Evolutionary conservation across 2,329 filamentous ascomycete species (phyloP), one percentile per base, ranked within the genome.

Genomic region (Fusarium chlamydosporum): DNA sequence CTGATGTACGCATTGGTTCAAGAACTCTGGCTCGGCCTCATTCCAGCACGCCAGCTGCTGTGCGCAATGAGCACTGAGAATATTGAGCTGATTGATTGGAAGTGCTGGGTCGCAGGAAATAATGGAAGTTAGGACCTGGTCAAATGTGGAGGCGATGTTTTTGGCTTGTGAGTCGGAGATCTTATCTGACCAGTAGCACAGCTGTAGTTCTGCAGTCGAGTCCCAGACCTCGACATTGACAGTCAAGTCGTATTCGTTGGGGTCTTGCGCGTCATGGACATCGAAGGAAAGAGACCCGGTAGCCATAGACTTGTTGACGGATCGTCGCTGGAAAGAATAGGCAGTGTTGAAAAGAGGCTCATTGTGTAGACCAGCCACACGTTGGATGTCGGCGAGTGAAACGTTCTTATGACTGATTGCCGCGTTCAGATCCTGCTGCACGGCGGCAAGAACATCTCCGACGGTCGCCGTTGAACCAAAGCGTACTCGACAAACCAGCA

Each of bases 1-100:
- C 26, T 82, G 77, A 45, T 84, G 82, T 64, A 83, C 80, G 42
- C 79, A 81, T 0, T 46, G 3, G 4, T 72, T 20, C 9, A 72
- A 20, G 4, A 46, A 18, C 13, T 55, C 34, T 1, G 68, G 70
- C 18, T 70, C 60, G 0, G 7, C 4, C 2, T 43, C 15, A 23
- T 75, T 45, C 85, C 82, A 27, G 1, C 45, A 45, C 10, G 33
- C 20, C 16, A 75, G 34, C 15, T 72, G 67, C 8, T 65, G 41
- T 4, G 9, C 45, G 40, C 72, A 42, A 52, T 67, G 13, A 1
- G 56, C 9, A 18, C 65, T 52, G 26, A 74, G 35, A 0, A 51
- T 43, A 2, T 74, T 57, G 7, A 79, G 59, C 6, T 78, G 59
- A 2, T 47, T 42, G 3, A 59, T n/a, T 3, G 60, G 51, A 2